phyloP scores from a whole-genome alignment of 1,284 basidiomycete genomes.

The Austroboletus olivaceoglutinosus region DNA sequence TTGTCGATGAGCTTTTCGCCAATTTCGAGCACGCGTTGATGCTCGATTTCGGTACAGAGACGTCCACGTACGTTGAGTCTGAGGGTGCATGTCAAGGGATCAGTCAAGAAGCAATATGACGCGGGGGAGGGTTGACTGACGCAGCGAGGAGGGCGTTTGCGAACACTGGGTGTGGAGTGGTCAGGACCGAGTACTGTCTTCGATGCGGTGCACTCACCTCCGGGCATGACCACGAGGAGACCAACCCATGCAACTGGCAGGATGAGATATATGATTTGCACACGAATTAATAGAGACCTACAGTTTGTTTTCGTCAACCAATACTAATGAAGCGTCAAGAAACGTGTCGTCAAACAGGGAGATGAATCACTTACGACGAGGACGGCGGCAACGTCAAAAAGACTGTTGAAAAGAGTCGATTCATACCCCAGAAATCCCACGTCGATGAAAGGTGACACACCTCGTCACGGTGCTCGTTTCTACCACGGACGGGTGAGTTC shows the following conservation, averaged over 20 bases:
- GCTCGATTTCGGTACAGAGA: slow-evolving; percentile 14
- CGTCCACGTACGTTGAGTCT: slow-evolving; percentile 16
- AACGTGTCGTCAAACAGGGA: background rate
- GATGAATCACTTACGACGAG: slow-evolving; percentile 12
- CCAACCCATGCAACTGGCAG: slow-evolving; percentile 17
- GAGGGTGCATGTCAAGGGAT: background rate
- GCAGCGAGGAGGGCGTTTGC: slow-evolving; percentile 18
- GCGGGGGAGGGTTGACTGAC: slow-evolving; percentile 7
- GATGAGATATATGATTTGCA: background rate
- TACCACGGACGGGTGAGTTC: slow-evolving; percentile 7
- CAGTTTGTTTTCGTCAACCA: slow-evolving; percentile 16
- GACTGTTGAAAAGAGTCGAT: slow-evolving; percentile 2
- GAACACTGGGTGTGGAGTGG: slow-evolving; percentile 14
- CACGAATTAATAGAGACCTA: background rate
- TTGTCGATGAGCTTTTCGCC: slow-evolving; percentile 11
- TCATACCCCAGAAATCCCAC: background rate
- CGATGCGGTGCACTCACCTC: slow-evolving; percentile 7
- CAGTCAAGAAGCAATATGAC: background rate
- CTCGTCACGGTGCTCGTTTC: slow-evolving; percentile 19
- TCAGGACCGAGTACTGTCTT: background rate
- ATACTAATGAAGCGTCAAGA: slow-evolving; percentile 8
- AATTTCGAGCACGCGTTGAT: slow-evolving; percentile 8
- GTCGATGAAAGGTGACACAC: slow-evolving; percentile 5
- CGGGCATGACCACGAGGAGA: slow-evolving; percentile 18
- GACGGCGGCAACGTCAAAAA: slow-evolving; percentile 7